Evolutionary conservation across 2,329 filamentous ascomycete genomes (phyloP), one percentile per base, ranked within the genome.

Genomic region (Purpureocillium takamizusanense): DNA sequence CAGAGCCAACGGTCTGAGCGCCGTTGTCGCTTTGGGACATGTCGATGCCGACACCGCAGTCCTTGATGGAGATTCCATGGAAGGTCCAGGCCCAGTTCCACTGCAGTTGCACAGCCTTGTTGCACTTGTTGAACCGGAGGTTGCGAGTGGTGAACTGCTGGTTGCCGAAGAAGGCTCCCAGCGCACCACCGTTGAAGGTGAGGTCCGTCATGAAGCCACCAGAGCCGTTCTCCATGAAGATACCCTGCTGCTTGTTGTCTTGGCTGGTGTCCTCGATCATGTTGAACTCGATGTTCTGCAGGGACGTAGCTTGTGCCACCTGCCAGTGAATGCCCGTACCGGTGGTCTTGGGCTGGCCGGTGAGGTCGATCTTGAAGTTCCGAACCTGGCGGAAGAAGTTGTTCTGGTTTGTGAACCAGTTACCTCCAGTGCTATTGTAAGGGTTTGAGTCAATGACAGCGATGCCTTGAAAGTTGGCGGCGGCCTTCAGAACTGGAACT

Each of bases 51-150:
- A 89, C 63, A n/a, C 68, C 65, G 55, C 82, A 86, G 56, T 82
- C 78, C 58, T 86, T 79, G 61, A 94, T 85, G 33, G 65, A 72
- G 29, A 94, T 50, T 28, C 76, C 83, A 56, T 90, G 86, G 62
- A 92, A 77, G 33, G 81, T 78, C 82, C 84, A 94, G 14, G 79
- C 69, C 87, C 87, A 94, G 66, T 90, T 86, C 87, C 87, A 94
- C 69, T 88, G 88, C 79, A 92, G 83, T 64, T 76, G 86, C 46
- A 94, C 78, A 44, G 84, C 87, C 2, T 86, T 94, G 54, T 86
- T 74, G 67, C 84, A 89, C 59, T 76, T 72, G 57, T 84, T 86
- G 72, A 94, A 94, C 28, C 74, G 83, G 56, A 92, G 55, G 62
- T 94, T 92, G 48, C 86, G 81, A 21, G 80, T 82, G 30, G 86